Evolutionary conservation across 1,284 basidiomycete genomes (phyloP).

Genomic region (Malassezia slooffiae): DNA sequence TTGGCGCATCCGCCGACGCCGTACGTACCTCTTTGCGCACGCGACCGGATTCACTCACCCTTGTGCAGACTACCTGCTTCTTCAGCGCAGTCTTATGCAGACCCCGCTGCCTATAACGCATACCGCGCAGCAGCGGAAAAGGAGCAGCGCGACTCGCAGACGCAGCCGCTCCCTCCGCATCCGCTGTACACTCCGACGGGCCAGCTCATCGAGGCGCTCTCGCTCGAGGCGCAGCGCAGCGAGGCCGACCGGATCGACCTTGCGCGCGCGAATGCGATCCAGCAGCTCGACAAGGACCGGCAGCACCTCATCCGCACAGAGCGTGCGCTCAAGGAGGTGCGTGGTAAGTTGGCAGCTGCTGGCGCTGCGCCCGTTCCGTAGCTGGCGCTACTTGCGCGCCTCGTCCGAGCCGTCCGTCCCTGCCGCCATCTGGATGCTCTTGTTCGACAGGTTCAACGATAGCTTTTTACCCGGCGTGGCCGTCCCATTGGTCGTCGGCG

Average conservation of each 20-base stretch:
- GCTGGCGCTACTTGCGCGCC: no score
- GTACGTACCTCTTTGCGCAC: slow-evolving; percentile 50
- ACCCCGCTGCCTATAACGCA: slow-evolving; percentile 23
- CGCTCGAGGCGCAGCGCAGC: slow-evolving; percentile 65
- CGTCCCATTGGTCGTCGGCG: background rate
- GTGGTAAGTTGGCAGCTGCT: no score
- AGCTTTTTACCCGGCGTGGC: slow-evolving; percentile 19
- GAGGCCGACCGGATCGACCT: slow-evolving; percentile 70
- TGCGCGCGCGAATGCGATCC: slow-evolving; percentile 58
- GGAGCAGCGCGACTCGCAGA: slow-evolving; percentile 8
- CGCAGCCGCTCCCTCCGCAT: no score
- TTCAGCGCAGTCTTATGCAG: slow-evolving; percentile 32
- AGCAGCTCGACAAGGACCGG: slow-evolving; percentile 43
- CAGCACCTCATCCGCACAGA: slow-evolving; percentile 41
- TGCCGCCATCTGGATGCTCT: slow-evolving; percentile 21
- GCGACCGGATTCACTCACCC: slow-evolving; percentile 34
- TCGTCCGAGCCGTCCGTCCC: no score
- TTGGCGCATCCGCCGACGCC: slow-evolving; percentile 71
- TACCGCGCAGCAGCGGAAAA: slow-evolving; percentile 19
- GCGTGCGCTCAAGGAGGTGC: slow-evolving; percentile 34
- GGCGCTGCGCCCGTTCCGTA: no score
- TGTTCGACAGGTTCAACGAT: slow-evolving; percentile 19
- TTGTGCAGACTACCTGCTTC: slow-evolving; percentile 25
- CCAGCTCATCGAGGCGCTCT: slow-evolving; percentile 53
- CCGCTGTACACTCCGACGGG: slow-evolving; percentile 39